Conservation (phyloP, 2,329 filamentous ascomycete species). For the Epichloe elymi region DNA sequence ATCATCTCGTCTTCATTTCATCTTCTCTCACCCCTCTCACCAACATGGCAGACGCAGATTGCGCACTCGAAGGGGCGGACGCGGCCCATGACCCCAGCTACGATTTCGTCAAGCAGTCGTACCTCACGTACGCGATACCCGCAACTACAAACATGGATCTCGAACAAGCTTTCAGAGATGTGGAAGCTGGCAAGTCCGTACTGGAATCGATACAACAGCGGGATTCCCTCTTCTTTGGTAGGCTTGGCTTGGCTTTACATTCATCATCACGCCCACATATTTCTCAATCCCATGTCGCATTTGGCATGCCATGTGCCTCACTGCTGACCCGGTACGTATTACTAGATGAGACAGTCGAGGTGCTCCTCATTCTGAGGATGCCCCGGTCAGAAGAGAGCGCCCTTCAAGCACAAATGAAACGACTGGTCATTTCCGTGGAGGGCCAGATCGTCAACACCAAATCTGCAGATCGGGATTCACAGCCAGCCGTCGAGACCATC, state of each 20-base stretch:
- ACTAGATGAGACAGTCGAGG: constrained; percentile 57
- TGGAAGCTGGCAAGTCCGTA: constrained; percentile 29
- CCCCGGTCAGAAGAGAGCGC: constrained; percentile 43
- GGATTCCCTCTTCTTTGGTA: constrained; percentile 61
- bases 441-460: constrained; percentile 49
- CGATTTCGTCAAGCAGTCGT: constrained; percentile 42
- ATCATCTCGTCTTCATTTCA: background rate
- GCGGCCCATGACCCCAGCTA: constrained; percentile 11
- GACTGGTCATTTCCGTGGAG: constrained; percentile 54
- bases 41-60: constrained; percentile 12
- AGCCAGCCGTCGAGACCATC: constrained; percentile 44
- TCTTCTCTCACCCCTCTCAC: background rate
- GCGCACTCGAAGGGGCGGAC: constrained; percentile 12
- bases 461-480: constrained; percentile 32
- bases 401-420: constrained; percentile 44
- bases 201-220: constrained; percentile 49
- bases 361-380: constrained; percentile 56
- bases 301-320: constrained; percentile 8
- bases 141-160: constrained; percentile 40
- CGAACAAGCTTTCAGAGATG: constrained; percentile 34
- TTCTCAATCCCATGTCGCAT: constrained; percentile 9
- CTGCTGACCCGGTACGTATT: constrained; percentile 7
- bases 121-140: constrained; percentile 49
- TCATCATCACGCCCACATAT: background rate
- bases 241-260: constrained; percentile 10